Base-by-base conservation (phyloP, 176 grass and related monocot species). In the maize (Zea mays) region DNA sequence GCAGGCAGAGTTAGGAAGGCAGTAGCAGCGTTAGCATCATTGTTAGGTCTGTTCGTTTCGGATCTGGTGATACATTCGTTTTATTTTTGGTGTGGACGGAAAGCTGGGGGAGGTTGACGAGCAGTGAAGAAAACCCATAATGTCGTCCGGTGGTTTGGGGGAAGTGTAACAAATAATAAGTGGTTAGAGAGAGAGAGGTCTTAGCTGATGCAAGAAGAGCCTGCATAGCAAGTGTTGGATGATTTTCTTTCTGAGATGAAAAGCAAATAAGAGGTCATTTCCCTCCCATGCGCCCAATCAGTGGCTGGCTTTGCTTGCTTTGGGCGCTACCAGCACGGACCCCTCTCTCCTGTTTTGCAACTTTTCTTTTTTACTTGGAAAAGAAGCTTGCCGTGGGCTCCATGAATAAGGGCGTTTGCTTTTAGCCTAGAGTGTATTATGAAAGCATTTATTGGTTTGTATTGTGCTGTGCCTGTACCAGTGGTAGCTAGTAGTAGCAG, bases 61-160 rank as follows among this genome's bases (percentile, higher is more conserved):
- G 51, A 80, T 79, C 87, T 6, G 49, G 69, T 63, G 33, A 79
- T 73, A 82, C 78, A 83, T 88, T 85, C 82, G 85, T 66, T 82
- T 88, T 27, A 0, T 66, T 88, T 85, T 20, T 55, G 71, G 37
- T 67, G 63, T 63, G 48, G 49, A 15, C 47, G 83, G 27, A 36
- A 13, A 41, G 62, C 43, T 14, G 15, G 59, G 42, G 69, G 19
- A 73, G 52, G 52, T 5, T 81, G 67, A 40, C 37, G 60, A 50
- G 11, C 6, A 9, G 62, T 5, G 41, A 51, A 83, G 68, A 78
- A 52, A 79, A 59, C 27, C 58, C 60, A 66, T 78, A 49, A 42
- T 27, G 27, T 27, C 60, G 59, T 59, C 60, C 40, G 54, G 5
- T 44, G 49, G 47, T 44, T 65, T 33, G 5, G 49, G 47, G 43